A percentile compares a stretch with the other conserved stretches of the same genome.
Evolutionary conservation across 2,329 filamentous ascomycete species (phyloP).

Genomic region (Aspergillus unguis): DNA sequence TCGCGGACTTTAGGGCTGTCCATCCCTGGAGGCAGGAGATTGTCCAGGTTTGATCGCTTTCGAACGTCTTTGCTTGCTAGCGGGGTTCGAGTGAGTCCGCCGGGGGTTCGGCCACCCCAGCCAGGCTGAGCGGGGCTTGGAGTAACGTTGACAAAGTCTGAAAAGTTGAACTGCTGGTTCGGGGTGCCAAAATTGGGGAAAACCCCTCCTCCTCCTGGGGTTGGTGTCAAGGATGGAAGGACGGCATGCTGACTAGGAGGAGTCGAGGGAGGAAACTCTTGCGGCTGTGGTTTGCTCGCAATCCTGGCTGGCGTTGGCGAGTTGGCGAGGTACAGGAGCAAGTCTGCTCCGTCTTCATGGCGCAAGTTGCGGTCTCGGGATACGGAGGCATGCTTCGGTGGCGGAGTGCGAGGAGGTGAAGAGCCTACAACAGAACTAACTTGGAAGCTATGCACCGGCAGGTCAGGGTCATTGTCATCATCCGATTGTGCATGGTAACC

Average conservation of each 20-base stretch:
- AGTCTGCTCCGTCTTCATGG: constrained; percentile 76
- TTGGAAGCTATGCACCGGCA: constrained; percentile 55
- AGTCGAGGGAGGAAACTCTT: constrained; percentile 65
- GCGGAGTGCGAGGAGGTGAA: constrained; percentile 85
- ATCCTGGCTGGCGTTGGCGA: constrained; percentile 81
- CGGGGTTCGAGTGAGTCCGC: constrained; percentile 62
- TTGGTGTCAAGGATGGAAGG: constrained; percentile 52
- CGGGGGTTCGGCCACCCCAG: constrained; percentile 63
- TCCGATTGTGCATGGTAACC: constrained; percentile 45
- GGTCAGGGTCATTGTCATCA: constrained; percentile 79
- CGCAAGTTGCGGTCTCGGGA: constrained; percentile 53
- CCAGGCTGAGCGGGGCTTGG: constrained; percentile 87
- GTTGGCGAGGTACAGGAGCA: constrained; percentile 80
- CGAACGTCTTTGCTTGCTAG: constrained; percentile 65
- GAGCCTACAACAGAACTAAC: constrained; percentile 59
- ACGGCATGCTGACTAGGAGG: constrained; percentile 63
- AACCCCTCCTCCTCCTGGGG: constrained; percentile 66
- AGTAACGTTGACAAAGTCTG: constrained; percentile 96
- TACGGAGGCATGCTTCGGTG: constrained; percentile 54
- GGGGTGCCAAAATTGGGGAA: constrained; percentile 73
- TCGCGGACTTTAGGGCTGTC: constrained; percentile 41
- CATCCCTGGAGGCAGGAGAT: constrained; percentile 56
- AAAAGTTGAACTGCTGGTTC: constrained; percentile 83
- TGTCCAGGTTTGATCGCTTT: constrained; percentile 73
- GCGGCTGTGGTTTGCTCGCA: constrained; percentile 43